Percentiles rank a stretch among this genome's conserved stretches.
Evolutionary conservation across 1,139 yeast species (phyloP).

Genomic region (Hemisphaericaspora xylofermentans): DNA sequence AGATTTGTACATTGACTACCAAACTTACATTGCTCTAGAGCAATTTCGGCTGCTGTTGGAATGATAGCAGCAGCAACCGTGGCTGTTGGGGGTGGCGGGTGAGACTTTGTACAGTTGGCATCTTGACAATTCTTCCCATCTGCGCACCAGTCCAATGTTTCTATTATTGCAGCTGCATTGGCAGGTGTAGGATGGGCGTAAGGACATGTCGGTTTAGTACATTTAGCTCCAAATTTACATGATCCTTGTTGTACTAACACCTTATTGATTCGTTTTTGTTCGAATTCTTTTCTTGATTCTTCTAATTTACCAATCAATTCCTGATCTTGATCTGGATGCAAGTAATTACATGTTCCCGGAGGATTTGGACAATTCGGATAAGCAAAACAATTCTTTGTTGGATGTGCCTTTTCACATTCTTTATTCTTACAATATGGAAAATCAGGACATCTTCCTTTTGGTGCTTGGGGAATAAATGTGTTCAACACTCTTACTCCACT

Average conservation of each 20-base stretch:
- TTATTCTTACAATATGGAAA: slow-evolving; percentile 76
- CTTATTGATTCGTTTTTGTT: slow-evolving; percentile 36
- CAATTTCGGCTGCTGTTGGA: slow-evolving; percentile 42
- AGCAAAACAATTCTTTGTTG: slow-evolving; percentile 71
- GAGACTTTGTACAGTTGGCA: slow-evolving; percentile 66
- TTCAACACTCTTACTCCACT: slow-evolving; percentile 9
- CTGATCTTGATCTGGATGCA: slow-evolving; percentile 85
- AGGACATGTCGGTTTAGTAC: slow-evolving; percentile 77
- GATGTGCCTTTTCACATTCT: slow-evolving; percentile 76
- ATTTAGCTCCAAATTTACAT: slow-evolving; percentile 77
- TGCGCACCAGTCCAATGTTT: slow-evolving; percentile 73
- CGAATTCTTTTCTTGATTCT: slow-evolving; percentile 51
- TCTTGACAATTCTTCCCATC: slow-evolving; percentile 65
- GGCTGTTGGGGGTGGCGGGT: slow-evolving; percentile 62
- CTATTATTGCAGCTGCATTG: slow-evolving; percentile 68
- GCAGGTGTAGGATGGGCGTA: slow-evolving; percentile 93
- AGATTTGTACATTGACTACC: slow-evolving; percentile 73
- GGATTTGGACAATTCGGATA: slow-evolving; percentile 78
- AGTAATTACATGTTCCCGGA: slow-evolving; percentile 77
- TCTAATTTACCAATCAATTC: slow-evolving; percentile 67
- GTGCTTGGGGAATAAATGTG: slow-evolving; percentile 37
- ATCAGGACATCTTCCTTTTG: slow-evolving; percentile 68
- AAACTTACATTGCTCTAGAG: slow-evolving; percentile 79
- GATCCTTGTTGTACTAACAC: slow-evolving; percentile 21
- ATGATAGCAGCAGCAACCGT: slow-evolving; percentile 24